Evolutionary conservation across 306 rosid species (phyloP).

Genomic region (Malus sylvestris): DNA sequence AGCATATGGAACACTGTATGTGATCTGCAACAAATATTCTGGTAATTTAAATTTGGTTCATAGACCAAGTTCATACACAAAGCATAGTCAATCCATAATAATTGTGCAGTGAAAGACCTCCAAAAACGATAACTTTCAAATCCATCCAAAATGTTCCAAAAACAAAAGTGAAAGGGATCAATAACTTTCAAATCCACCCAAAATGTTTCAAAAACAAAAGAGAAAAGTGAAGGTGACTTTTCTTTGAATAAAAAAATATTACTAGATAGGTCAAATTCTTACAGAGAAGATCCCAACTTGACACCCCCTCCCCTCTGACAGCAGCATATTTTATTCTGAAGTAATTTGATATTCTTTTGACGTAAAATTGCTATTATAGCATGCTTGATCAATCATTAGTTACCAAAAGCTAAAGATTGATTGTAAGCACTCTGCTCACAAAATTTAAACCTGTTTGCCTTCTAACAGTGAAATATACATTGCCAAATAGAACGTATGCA

Average conservation of each 20-base stretch:
- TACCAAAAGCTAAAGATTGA: not conserved
- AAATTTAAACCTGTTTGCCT: not conserved
- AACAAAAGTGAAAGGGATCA: not conserved
- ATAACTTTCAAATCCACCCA: not conserved
- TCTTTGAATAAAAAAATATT: not conserved
- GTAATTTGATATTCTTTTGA: not conserved
- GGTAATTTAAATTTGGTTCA: not conserved
- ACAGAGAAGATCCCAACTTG: not conserved
- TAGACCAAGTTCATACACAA: not conserved
- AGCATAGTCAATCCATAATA: not conserved
- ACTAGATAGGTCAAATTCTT: not conserved
- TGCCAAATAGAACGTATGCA: not conserved
- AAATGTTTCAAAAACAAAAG: not conserved
- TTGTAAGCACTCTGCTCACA: not conserved
- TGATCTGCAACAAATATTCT: conserved; percentile 57
- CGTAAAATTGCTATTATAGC: not conserved
- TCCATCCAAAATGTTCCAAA: not conserved
- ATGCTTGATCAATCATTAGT: not conserved
- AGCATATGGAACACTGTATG: conserved; percentile 92
- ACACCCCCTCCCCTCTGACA: not conserved
- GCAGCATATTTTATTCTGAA: not conserved
- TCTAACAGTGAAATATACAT: not conserved
- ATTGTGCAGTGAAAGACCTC: not conserved
- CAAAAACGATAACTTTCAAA: not conserved
- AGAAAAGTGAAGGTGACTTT: not conserved